These are phyloP conservation scores for Mortierella polycephala DNA, from an alignment of 371 early-diverging fungal species.

Conservation along the genomic window DNA sequence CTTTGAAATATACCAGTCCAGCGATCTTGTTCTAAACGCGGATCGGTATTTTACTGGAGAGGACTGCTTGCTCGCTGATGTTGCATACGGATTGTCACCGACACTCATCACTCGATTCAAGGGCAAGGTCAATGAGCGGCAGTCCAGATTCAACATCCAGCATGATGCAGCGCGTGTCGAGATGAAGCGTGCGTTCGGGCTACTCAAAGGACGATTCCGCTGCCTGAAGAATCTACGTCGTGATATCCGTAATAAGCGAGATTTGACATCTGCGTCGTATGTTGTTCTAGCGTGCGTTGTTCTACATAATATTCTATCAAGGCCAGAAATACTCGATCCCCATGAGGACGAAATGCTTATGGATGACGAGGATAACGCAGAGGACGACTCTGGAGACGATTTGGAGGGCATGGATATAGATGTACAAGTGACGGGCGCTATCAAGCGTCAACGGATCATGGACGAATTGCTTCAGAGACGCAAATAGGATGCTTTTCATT, in stretches of 20 bases:
- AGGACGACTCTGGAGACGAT: too few species aligned
- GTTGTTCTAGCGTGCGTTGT: slow-evolving; percentile 8
- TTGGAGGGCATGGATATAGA: background rate
- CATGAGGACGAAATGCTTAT: too few species aligned
- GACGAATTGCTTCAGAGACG: background rate
- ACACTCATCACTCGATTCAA: slow-evolving; percentile 13
- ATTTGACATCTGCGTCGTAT: background rate
- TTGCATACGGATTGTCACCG: slow-evolving; percentile 5
- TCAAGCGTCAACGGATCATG: background rate
- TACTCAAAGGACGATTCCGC: slow-evolving; percentile 7
- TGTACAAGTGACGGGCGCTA: background rate
- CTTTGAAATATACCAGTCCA: slow-evolving; percentile 7
- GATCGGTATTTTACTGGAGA: slow-evolving; percentile 6
- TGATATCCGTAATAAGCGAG: background rate
- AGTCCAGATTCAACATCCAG: slow-evolving; percentile 3
- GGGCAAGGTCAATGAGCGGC: background rate
- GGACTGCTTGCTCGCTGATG: slow-evolving; percentile 11
- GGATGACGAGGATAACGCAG: too few species aligned
- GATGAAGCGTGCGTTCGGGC: slow-evolving; percentile 15
- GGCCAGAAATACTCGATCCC: too few species aligned
- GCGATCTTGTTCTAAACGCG: background rate
- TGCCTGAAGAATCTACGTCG: background rate
- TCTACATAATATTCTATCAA: too few species aligned
- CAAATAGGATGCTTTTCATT: background rate
- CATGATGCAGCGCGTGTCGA: slow-evolving; percentile 2